Conservation (phyloP, 441 rosid genomes). For the Croton laevigatus region DNA sequence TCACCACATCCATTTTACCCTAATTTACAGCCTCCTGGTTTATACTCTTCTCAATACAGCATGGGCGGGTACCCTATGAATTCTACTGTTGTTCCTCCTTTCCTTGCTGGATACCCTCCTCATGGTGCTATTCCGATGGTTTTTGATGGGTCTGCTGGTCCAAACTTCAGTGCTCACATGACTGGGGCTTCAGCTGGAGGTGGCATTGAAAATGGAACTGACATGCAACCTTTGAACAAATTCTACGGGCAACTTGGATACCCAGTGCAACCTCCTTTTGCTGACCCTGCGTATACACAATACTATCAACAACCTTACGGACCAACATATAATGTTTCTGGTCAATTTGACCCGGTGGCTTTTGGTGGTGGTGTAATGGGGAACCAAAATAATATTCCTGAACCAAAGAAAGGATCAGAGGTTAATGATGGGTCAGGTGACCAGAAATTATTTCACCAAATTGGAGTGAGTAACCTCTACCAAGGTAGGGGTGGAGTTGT, state of each 20-base stretch:
- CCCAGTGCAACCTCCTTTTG: conserved; percentile 38
- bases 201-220: conserved; percentile 35
- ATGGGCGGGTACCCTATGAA: conserved; percentile 42
- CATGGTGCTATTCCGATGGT: conserved; percentile 42
- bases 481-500: conserved; percentile 32
- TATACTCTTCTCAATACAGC: conserved; percentile 52
- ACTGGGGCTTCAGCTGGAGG: conserved; percentile 43
- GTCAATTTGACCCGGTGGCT: conserved; percentile 36
- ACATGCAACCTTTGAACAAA: conserved; percentile 44
- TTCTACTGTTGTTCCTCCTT: conserved; percentile 39
- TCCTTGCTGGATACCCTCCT: conserved; percentile 45
- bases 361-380: conserved; percentile 33
- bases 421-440: conserved; percentile 30
- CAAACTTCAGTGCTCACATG: conserved; percentile 35
- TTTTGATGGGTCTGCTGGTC: conserved; percentile 36
- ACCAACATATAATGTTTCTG: conserved; percentile 31
- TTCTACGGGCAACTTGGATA: conserved; percentile 42
- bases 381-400: conserved; percentile 34
- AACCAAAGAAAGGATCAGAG: conserved; percentile 34
- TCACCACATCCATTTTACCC: conserved; percentile 44
- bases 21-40: conserved; percentile 34
- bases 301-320: conserved; percentile 50
- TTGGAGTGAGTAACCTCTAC: conserved; percentile 31
- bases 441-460: conserved; percentile 30
- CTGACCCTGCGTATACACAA: conserved; percentile 44